Evolutionary conservation across 1,139 yeast species (phyloP), one percentile per base, ranked within the genome.

Genomic region (Lodderomyces theae): DNA sequence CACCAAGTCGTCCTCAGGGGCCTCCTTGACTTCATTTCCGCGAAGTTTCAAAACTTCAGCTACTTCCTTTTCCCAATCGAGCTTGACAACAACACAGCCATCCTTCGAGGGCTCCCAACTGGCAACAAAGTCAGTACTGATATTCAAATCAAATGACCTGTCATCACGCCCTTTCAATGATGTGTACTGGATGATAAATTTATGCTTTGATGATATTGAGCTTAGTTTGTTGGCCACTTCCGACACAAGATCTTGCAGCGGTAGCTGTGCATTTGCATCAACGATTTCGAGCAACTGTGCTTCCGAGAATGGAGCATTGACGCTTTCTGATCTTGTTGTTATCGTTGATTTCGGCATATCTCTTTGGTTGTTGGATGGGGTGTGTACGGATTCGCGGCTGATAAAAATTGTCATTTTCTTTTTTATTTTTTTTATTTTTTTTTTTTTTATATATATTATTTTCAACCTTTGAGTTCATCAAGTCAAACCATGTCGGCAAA

Each of bases 91-190:
- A 7, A 64, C 48, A 41, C 60, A 66, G 1, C 76, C 76, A 48
- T 70, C 76, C 40, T 54, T 64, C 7, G 54, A 57, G 5, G 53
- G 40, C 37, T 70, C 74, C 76, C 77, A 71, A 2, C 61, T 58
- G 1, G 73, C 69, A 7, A 65, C 69, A 42, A 67, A 58, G 19
- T 55, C 56, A 2, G 70, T 49, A 4, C 42, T 34, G 12, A 66
- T 48, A 12, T 44, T 45, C 35, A 62, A 43, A 23, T 60, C 55
- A 34, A 35, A 22, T 21, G 35, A 11, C 3, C 26, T 35, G 4
- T 37, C 35, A 15, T 44, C 32, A 11, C 38, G 29, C 5, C 24
- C 33, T 19, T 31, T 17, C 8, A 44, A 28, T 3, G 51, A 41
- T 5, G 69, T 61, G 22, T 53, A 49, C 40, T 63, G 66, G 11